Conservation (phyloP, 179 eudicot genomes). For the Drosera spatulata region DNA sequence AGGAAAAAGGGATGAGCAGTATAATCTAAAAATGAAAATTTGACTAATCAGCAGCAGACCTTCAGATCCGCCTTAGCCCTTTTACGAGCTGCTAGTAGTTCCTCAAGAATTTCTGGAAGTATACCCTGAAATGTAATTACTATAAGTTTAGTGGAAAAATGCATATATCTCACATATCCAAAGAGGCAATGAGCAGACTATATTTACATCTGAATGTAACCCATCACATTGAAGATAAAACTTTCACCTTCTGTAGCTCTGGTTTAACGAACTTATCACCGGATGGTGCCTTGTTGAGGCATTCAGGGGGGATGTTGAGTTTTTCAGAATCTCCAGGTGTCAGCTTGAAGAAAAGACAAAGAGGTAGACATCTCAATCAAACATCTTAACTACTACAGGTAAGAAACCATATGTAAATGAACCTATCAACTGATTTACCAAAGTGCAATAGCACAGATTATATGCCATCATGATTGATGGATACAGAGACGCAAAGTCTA, state of each 20-base stretch:
- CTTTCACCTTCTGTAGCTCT: conserved; percentile 71
- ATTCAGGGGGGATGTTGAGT: conserved; percentile 83
- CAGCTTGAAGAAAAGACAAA: conserved; percentile 32
- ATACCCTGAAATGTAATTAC: conserved; percentile 55
- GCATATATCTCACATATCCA: neutral
- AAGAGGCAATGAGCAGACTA: no score
- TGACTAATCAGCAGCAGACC: conserved; percentile 23
- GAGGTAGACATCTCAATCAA: neutral
- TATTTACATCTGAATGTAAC: neutral
- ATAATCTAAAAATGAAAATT: neutral
- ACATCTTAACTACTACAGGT: neutral
- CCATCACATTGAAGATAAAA: neutral
- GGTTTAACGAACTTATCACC: conserved; percentile 96
- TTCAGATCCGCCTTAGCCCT: conserved; percentile 99
- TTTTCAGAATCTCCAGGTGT: conserved; percentile 73
- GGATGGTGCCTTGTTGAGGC: conserved; percentile 82
- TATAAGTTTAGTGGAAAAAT: neutral
- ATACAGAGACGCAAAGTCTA: conserved; percentile 98
- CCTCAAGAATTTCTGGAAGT: conserved; percentile 99
- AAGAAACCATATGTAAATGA: neutral
- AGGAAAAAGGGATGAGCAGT: neutral
- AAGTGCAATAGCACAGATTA: conserved; percentile 93
- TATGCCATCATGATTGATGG: conserved; percentile 99
- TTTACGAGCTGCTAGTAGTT: conserved; percentile 90
- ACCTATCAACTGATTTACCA: conserved; percentile 31